Evolutionary conservation across 176 grass and related monocot genomes (phyloP), one percentile per base, ranked within the genome.

Genomic region (Musa troglodytarum): DNA sequence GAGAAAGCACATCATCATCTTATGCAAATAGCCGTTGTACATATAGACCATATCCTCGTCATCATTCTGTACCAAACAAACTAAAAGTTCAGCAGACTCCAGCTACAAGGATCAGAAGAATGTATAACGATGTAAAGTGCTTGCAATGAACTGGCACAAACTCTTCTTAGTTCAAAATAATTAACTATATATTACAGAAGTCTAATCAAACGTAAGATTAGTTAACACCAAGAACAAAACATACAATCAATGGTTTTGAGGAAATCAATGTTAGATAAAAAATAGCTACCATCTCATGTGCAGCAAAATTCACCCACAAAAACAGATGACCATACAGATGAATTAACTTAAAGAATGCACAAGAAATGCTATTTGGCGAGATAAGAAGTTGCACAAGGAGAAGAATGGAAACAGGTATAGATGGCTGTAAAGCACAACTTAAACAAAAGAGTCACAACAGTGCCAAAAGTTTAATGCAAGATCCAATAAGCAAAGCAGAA

Each of bases 1-100:
- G 88, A 98, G 79, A 87, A 98, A 98, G 77, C 90, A 90, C 87
- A 90, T 93, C 94, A 98, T 90, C 81, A 98, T 81, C 79, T 97
- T 97, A 73, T 97, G 94, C 51, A 86, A 77, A 84, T 97, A 97
- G 20, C 86, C 90, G 81, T 85, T 90, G 82, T 97, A 97, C 85
- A 93, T 92, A 73, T 89, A 97, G 63, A 84, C 78, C 78, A 97
- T 91, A 56, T 97, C 88, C 54, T 97, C 94, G 22, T 97, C 94
- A 19, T 97, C 90, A 89, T 93, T 93, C 94, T 97, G 90, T 86
- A 74, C 78, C 73, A 52, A 69, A 24, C 25, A 68, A 77, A 52
- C 52, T 26, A 14, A 54, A 53, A 67, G 11, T 54, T 76, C 55
- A 65, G 21, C 21, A 65, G 3, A 26, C 43, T 49, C 2, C 16